Conservation (phyloP, 2,329 filamentous ascomycete genomes). For the Fusarium sp. region DNA sequence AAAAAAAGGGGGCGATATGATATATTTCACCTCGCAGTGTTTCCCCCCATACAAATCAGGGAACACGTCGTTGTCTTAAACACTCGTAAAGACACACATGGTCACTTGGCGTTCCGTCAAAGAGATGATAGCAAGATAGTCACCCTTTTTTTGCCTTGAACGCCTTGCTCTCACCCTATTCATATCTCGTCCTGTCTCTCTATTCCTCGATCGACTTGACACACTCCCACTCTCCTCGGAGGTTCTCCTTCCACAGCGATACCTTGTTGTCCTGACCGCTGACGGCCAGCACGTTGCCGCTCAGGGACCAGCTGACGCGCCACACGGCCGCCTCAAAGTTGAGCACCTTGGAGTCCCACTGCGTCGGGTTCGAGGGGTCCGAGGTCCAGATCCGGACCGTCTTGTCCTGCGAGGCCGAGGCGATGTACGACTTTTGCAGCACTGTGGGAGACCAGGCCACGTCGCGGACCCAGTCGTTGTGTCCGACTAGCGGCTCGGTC, state of each 20-base stretch:
- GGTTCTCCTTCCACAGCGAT: conserved; percentile 97
- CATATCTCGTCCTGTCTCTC: conserved; percentile 73
- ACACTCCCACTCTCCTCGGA: conserved; percentile 96
- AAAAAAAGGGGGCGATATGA: neutral
- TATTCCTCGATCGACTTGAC: conserved; percentile 97
- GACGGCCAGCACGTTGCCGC: conserved; percentile 94
- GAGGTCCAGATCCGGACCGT: conserved; percentile 97
- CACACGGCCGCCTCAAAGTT: conserved; percentile 91
- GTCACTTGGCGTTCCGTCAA: conserved; percentile 28
- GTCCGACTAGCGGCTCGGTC: conserved; percentile 76
- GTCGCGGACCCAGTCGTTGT: conserved; percentile 97
- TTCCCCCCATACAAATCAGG: neutral
- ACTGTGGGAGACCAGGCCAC: conserved; percentile 97
- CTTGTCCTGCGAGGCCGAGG: conserved; percentile 94
- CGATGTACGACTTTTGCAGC: conserved; percentile 95
- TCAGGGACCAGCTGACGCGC: conserved; percentile 98
- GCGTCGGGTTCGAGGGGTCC: conserved; percentile 68
- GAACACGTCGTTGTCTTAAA: neutral
- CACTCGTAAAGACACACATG: conserved; percentile 1
- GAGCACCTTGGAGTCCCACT: conserved; percentile 88
- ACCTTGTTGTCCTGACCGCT: conserved; percentile 97
- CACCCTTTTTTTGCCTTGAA: conserved; percentile 49
- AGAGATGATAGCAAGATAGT: conserved; percentile 40
- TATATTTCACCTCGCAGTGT: neutral
- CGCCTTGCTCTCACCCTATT: conserved; percentile 49